Evolutionary conservation across 345 rosid genomes (phyloP).

Genomic region (Raphanus raphanistrum): DNA sequence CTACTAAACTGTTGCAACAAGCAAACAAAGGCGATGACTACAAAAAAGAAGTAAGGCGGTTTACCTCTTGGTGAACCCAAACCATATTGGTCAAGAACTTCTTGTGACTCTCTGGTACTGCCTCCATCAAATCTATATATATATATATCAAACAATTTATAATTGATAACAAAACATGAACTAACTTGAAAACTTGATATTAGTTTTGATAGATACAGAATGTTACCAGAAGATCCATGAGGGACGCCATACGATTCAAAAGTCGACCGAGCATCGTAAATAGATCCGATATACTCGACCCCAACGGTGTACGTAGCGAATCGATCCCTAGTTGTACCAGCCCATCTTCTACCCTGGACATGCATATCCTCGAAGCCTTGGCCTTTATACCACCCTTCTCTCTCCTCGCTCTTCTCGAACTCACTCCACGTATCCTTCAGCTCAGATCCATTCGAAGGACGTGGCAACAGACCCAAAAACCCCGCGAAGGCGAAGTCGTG

Average conservation of each 20-base stretch:
- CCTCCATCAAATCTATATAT: slow-evolving; percentile 57
- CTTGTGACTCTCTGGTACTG: slow-evolving; percentile 73
- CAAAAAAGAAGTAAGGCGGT: not conserved
- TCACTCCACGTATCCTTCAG: slow-evolving; percentile 70
- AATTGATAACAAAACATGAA: no score
- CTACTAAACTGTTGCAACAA: not conserved
- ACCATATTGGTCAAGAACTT: slow-evolving; percentile 69
- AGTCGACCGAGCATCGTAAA: slow-evolving; percentile 81
- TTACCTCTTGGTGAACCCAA: slow-evolving; percentile 83
- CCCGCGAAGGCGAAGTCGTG: slow-evolving; percentile 82
- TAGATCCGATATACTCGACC: slow-evolving; percentile 62
- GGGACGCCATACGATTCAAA: slow-evolving; percentile 77
- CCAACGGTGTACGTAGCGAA: slow-evolving; percentile 41
- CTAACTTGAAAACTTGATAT: no score
- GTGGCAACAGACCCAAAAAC: slow-evolving; percentile 58
- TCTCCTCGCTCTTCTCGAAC: slow-evolving; percentile 54
- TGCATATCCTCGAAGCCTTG: slow-evolving; percentile 76
- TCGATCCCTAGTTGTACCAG: slow-evolving; percentile 53
- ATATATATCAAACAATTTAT: no score
- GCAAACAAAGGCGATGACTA: not conserved
- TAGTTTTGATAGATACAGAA: no score
- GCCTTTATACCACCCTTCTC: slow-evolving; percentile 82
- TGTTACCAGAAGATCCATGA: slow-evolving; percentile 83
- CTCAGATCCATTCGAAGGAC: slow-evolving; percentile 50
- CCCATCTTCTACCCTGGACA: slow-evolving; percentile 85